These are phyloP conservation scores for Hypomyces rosellus DNA, from an alignment of 2,329 filamentous ascomycete species.

Conservation along the genomic window DNA sequence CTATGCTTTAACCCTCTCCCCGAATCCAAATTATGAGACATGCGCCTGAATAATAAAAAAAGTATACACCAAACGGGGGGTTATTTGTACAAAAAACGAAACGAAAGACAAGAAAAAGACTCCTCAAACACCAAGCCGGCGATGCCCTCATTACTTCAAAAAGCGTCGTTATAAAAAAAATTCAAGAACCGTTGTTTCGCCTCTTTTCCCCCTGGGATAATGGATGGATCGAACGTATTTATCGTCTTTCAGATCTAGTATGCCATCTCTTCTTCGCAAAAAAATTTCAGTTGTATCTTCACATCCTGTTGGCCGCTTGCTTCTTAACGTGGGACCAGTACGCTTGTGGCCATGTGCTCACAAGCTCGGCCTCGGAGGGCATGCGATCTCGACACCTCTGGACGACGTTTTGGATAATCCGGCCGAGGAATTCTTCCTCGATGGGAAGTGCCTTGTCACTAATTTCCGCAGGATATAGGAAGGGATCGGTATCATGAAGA, in stretches of 20 bases:
- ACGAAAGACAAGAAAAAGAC: slow-evolving; percentile 19
- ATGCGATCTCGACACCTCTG: slow-evolving; percentile 51
- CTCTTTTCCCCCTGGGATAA: too few species aligned
- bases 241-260: neutral
- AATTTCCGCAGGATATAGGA: slow-evolving; percentile 56
- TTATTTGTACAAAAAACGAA: slow-evolving; percentile 15
- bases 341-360: slow-evolving; percentile 51
- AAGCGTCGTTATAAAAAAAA: slow-evolving; percentile 18
- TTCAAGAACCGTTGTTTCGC: slow-evolving; percentile 6
- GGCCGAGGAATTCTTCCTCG: slow-evolving; percentile 54
- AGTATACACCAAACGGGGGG: slow-evolving; percentile 16
- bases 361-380: slow-evolving; percentile 51
- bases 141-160: slow-evolving; percentile 15
- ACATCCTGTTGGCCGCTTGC: slow-evolving; percentile 33
- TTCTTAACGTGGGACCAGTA: slow-evolving; percentile 57
- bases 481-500: slow-evolving; percentile 52
- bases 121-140: slow-evolving; percentile 27
- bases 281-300: slow-evolving; percentile 6
- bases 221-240: too few species aligned
- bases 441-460: slow-evolving; percentile 51
- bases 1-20: slow-evolving; percentile 8
- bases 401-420: slow-evolving; percentile 59
- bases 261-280: slow-evolving; percentile 2
- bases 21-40: slow-evolving; percentile 4
- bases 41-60: slow-evolving; percentile 2